Conservation (phyloP, 371 early-diverging fungal genomes). For the Funneliformis caledonium region DNA sequence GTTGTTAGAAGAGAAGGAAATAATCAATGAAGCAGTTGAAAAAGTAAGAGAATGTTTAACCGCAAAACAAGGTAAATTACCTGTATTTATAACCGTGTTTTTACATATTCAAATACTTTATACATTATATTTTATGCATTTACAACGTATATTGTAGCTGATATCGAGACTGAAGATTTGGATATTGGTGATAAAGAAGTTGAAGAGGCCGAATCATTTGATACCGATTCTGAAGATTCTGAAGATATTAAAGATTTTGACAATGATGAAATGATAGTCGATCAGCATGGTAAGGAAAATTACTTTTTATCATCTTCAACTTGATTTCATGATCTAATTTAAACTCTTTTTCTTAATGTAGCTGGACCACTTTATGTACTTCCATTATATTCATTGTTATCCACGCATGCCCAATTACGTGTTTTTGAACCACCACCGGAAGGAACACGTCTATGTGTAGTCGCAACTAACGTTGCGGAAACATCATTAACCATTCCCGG, state of each 20-base stretch:
- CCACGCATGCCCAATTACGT: constrained; percentile 85
- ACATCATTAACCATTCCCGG: constrained; percentile 98
- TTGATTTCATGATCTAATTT: constrained; percentile 31
- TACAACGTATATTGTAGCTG: constrained; percentile 47
- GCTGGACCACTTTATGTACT: constrained; percentile 78
- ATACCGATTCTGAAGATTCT: constrained; percentile 61
- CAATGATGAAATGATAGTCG: constrained; percentile 50
- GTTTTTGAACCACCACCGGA: constrained; percentile 90
- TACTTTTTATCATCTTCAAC: background rate
- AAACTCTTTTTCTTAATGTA: constrained; percentile 40
- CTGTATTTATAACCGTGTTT: background rate
- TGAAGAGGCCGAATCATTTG: constrained; percentile 60
- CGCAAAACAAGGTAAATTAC: constrained; percentile 49
- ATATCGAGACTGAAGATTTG: constrained; percentile 65
- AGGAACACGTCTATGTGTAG: constrained; percentile 91
- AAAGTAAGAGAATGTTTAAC: constrained; percentile 44
- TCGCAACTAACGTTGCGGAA: constrained; percentile 99
- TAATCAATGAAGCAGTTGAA: constrained; percentile 50
- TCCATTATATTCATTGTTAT: constrained; percentile 91
- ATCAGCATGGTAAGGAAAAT: constrained; percentile 42
- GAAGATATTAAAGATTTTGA: constrained; percentile 57
- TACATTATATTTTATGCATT: background rate
- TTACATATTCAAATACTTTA: background rate
- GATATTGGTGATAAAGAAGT: constrained; percentile 62
- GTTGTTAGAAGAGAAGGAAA: constrained; percentile 42